Evolutionary conservation across 257 asterid genomes (phyloP).

Genomic region (Solanum etuberosum): DNA sequence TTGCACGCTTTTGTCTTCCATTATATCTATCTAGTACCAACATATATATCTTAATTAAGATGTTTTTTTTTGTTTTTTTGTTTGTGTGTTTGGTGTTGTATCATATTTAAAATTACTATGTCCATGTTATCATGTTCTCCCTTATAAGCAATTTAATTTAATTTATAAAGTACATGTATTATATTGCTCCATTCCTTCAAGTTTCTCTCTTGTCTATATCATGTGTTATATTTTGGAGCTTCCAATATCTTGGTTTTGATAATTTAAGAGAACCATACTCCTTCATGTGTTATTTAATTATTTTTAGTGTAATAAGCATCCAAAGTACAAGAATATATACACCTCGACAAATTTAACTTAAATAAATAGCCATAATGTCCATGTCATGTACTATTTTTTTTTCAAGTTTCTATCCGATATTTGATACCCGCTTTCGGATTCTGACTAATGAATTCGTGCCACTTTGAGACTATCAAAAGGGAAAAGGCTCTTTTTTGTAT

Average conservation of each 20-base stretch:
- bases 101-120: neutral
- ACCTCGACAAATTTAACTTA: neutral
- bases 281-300: neutral
- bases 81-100: neutral
- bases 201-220: neutral
- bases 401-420: neutral
- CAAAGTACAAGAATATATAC: neutral
- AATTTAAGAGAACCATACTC: conserved; percentile 4
- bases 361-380: neutral
- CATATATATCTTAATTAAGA: neutral
- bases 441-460: neutral
- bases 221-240: neutral
- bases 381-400: neutral
- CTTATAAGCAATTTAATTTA: neutral
- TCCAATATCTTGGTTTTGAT: conserved; percentile 3
- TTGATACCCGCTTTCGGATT: neutral
- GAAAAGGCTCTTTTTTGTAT: neutral
- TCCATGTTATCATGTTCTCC: neutral
- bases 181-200: neutral
- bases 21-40: neutral
- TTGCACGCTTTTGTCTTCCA: conserved; percentile 37
- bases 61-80: neutral
- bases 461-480: neutral
- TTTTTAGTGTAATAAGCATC: neutral
- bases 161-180: neutral